phyloP scores from a whole-genome alignment of 306 rosid genomes.

The Quercus glauca region DNA sequence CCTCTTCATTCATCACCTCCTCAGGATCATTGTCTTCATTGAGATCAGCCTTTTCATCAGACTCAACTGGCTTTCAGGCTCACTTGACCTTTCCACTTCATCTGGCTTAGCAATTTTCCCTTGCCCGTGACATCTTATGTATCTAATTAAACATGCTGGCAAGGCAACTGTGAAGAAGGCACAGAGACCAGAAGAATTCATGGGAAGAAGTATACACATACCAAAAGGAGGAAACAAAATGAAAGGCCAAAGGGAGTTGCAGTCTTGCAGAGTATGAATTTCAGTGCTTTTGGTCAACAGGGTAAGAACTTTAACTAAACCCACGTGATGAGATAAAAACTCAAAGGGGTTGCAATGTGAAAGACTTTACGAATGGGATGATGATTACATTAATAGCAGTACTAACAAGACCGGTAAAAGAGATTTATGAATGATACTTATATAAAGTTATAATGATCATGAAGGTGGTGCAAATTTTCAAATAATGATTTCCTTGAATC shows the following conservation, averaged over 20 bases:
- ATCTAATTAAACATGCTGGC: constrained; percentile 74
- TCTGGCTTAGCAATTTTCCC: constrained; percentile 64
- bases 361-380: constrained; percentile 43
- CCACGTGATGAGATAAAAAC: constrained; percentile 51
- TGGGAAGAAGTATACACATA: constrained; percentile 85
- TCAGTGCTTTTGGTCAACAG: constrained; percentile 30
- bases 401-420: constrained; percentile 43
- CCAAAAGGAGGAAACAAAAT: constrained; percentile 76
- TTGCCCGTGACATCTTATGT: constrained; percentile 74
- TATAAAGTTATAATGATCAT: constrained; percentile 18
- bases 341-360: constrained; percentile 42
- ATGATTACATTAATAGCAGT: constrained; percentile 45
- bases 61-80: constrained; percentile 63
- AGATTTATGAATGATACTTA: constrained; percentile 30
- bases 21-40: constrained; percentile 66
- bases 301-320: constrained; percentile 55
- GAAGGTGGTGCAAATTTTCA: constrained; percentile 43
- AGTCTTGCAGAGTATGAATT: constrained; percentile 49
- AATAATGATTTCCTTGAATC: constrained; percentile 45
- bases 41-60: constrained; percentile 83
- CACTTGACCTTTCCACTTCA: constrained; percentile 70
- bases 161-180: constrained; percentile 96
- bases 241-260: constrained; percentile 70
- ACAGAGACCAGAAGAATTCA: constrained; percentile 95
- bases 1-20: constrained; percentile 64